Base-by-base conservation (phyloP, 371 early-diverging fungal species). In the Zychaea mexicana region DNA sequence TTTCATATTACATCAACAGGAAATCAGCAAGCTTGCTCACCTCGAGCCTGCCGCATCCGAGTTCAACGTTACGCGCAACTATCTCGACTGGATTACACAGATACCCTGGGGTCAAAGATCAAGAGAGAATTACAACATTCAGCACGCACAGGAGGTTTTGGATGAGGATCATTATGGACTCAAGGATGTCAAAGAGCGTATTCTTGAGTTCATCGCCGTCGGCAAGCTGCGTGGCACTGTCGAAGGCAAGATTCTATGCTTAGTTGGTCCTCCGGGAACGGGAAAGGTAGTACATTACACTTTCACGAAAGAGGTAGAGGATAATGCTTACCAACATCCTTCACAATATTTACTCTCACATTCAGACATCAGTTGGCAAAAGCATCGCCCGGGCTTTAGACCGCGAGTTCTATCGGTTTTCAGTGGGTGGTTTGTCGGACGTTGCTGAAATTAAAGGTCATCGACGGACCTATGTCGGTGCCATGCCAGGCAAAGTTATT, bases 371-470 rank as follows among this genome's bases (percentile, higher is more conserved):
- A 17, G 93, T 98, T 62, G 98, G 97, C 33, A 96, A 95, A 73
- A 94, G 94, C 47, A 96, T 98, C 72, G 97, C 98, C 1, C 90
- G 94, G 21, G 94, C 98, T 3, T 78, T 98, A 32, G 91, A 90
- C 57, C 89, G 98, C 22, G 94, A 95, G 72, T 98, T 97, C 68
- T 98, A 89, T 78, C 85, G 98, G 28, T 96, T 98, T 78, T 91
- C 92, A 61, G 97, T 98, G 8, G 98, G 98, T 52, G 98, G 98
- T 4, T 71, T 98, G 64, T 91, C 92, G 1, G 98, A 98, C 70
- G 98, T 97, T 8, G 96, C 97, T 26, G 98, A 98, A 72, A 95
- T 98, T 74, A 97, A 98, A 84, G 98, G 98, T 10, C 98, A 97
- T 78, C 88, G 98, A 33, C 84, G 98, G 60, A 98, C 98, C 4